Percentiles rank a stretch among this genome's conserved stretches.
These are phyloP conservation scores for Cladosporium sp. DNA, from an alignment of 2,329 filamentous ascomycete genomes.

Conservation along the genomic window DNA sequence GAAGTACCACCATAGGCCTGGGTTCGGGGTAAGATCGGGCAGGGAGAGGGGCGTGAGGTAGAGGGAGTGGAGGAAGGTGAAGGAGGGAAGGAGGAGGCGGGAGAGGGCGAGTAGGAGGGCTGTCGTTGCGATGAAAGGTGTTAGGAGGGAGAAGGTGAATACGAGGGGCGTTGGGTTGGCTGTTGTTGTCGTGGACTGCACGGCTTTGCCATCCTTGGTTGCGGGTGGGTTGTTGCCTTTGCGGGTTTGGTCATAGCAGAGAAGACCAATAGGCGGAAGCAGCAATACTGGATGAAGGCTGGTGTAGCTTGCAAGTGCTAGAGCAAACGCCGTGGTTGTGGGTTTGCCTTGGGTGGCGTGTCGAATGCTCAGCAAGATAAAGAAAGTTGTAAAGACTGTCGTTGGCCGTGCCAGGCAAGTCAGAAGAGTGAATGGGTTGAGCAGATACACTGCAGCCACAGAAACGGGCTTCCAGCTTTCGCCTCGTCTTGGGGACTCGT, in stretches of 20 bases:
- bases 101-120: conserved; percentile 69
- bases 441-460: conserved; percentile 81
- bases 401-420: conserved; percentile 90
- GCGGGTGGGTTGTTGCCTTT: background rate
- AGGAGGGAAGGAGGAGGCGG: conserved; percentile 72
- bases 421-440: conserved; percentile 91
- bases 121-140: conserved; percentile 57
- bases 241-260: conserved; percentile 66
- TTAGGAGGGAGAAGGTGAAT: conserved; percentile 52
- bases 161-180: conserved; percentile 24
- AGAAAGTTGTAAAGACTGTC: conserved; percentile 82
- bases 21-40: conserved; percentile 90
- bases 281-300: conserved; percentile 90
- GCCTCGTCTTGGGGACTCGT: conserved; percentile 73
- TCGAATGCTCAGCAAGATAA: conserved; percentile 79
- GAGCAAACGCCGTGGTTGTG: conserved; percentile 75
- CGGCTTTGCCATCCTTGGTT: background rate
- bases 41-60: conserved; percentile 92
- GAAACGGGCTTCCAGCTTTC: conserved; percentile 73
- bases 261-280: conserved; percentile 75
- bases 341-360: conserved; percentile 73
- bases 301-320: conserved; percentile 85
- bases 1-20: conserved; percentile 99
- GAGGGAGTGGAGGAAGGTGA: conserved; percentile 83
- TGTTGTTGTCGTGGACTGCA: background rate